These are phyloP conservation scores for Tetrastigma voinierianum DNA, from an alignment of 164 flowering plant genomes.

Conservation along the genomic window DNA sequence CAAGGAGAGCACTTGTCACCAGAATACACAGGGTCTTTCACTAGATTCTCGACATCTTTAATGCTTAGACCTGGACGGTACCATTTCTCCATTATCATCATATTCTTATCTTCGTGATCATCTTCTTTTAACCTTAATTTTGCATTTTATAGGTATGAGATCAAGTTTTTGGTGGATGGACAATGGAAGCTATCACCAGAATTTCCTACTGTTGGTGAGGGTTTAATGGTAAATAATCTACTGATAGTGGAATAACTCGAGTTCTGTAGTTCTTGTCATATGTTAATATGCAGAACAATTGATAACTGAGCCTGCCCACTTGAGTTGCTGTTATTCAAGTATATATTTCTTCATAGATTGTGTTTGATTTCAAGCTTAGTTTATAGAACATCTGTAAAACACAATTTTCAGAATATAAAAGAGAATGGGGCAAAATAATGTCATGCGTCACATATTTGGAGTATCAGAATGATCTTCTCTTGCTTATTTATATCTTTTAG, in stretches of 20 bases:
- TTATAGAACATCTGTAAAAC: no score
- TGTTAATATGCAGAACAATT: neutral
- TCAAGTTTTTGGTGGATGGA: slow-evolving; percentile 93
- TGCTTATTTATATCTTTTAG: no score
- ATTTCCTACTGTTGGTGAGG: slow-evolving; percentile 76
- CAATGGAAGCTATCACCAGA: slow-evolving; percentile 90
- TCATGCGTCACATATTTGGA: no score
- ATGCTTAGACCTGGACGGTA: slow-evolving; percentile 95
- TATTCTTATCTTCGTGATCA: neutral
- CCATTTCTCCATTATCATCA: neutral
- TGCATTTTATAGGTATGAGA: slow-evolving; percentile 58
- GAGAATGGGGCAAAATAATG: no score
- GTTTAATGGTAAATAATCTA: slow-evolving; percentile 68
- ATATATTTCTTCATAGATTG: no score
- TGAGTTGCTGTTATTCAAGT: no score
- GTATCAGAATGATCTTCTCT: no score
- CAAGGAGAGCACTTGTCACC: slow-evolving; percentile 86
- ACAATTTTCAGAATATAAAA: no score
- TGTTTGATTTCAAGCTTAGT: no score
- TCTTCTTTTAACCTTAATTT: neutral
- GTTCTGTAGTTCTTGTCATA: neutral
- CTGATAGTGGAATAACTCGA: slow-evolving; percentile 59
- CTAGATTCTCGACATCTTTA: slow-evolving; percentile 68
- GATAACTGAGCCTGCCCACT: no score
- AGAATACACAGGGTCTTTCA: slow-evolving; percentile 68